phyloP scores from a whole-genome alignment of 2,329 filamentous ascomycete genomes.

The Diaporthe sp. region DNA sequence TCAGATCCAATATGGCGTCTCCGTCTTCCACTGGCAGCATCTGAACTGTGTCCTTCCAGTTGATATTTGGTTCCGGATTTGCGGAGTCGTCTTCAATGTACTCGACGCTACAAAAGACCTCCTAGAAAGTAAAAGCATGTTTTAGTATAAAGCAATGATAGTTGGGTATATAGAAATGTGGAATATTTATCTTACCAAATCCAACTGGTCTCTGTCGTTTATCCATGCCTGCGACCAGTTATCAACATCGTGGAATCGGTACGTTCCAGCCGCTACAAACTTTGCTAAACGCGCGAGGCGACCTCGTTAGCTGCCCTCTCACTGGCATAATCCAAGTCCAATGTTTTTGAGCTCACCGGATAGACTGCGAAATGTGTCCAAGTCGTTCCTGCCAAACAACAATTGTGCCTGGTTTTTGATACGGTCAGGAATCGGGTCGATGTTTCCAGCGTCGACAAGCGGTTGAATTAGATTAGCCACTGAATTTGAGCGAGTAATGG shows the following conservation, averaged over 20 bases:
- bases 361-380: conserved; percentile 1
- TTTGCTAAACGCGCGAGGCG: conserved; percentile 8
- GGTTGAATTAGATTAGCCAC: background rate
- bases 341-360: background rate
- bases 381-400: conserved; percentile 5
- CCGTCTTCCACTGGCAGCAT: background rate
- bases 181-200: background rate
- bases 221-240: background rate
- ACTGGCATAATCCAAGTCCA: background rate
- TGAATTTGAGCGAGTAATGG: conserved; percentile 11
- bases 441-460: conserved; percentile 7
- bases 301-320: conserved; percentile 9
- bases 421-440: background rate
- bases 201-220: conserved; percentile 14
- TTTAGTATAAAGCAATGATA: conserved; percentile 7
- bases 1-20: background rate
- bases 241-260: conserved; percentile 15
- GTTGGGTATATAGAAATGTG: background rate
- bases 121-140: conserved; percentile 17
- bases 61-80: conserved; percentile 4
- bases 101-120: conserved; percentile 5
- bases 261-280: conserved; percentile 5
- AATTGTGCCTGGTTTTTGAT: conserved; percentile 14
- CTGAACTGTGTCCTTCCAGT: conserved; percentile 24
- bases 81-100: conserved; percentile 3